Percentiles rank a stretch among this genome's conserved stretches.
Evolutionary conservation across 1,139 yeast genomes (phyloP).

Genomic region (Pichia sp.): DNA sequence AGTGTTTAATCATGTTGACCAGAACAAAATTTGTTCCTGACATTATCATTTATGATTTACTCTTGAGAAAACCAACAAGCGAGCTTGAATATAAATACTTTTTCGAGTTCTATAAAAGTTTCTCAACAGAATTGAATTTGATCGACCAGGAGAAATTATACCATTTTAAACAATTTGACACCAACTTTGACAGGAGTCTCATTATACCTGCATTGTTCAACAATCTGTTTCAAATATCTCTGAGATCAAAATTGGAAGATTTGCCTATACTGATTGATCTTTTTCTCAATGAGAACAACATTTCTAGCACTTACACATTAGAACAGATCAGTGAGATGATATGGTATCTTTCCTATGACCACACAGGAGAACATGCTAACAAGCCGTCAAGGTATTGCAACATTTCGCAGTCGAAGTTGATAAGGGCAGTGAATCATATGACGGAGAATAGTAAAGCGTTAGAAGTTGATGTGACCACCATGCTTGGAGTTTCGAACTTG

Average conservation of each 20-base stretch:
- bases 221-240: slow-evolving; percentile 24
- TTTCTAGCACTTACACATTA: slow-evolving; percentile 15
- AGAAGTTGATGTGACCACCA: slow-evolving; percentile 24
- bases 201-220: slow-evolving; percentile 27
- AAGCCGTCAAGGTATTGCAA: slow-evolving; percentile 23
- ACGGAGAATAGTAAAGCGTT: slow-evolving; percentile 15
- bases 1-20: slow-evolving; percentile 31
- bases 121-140: slow-evolving; percentile 18
- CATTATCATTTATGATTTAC: slow-evolving; percentile 29
- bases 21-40: slow-evolving; percentile 27
- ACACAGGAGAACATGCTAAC: slow-evolving; percentile 24
- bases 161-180: slow-evolving; percentile 22
- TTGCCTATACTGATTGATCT: slow-evolving; percentile 22
- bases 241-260: slow-evolving; percentile 21
- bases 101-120: slow-evolving; percentile 23
- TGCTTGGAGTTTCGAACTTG: slow-evolving; percentile 28
- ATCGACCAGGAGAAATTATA: slow-evolving; percentile 29
- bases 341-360: slow-evolving; percentile 29
- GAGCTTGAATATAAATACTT: slow-evolving; percentile 28
- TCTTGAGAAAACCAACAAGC: slow-evolving; percentile 29
- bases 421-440: slow-evolving; percentile 22
- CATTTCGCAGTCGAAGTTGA: slow-evolving; percentile 25
- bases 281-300: slow-evolving; percentile 18
- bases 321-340: slow-evolving; percentile 28
- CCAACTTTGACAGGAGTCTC: slow-evolving; percentile 19